phyloP scores from a whole-genome alignment of 495 filamentous ascomycete genomes.

The Podospora didyma region DNA sequence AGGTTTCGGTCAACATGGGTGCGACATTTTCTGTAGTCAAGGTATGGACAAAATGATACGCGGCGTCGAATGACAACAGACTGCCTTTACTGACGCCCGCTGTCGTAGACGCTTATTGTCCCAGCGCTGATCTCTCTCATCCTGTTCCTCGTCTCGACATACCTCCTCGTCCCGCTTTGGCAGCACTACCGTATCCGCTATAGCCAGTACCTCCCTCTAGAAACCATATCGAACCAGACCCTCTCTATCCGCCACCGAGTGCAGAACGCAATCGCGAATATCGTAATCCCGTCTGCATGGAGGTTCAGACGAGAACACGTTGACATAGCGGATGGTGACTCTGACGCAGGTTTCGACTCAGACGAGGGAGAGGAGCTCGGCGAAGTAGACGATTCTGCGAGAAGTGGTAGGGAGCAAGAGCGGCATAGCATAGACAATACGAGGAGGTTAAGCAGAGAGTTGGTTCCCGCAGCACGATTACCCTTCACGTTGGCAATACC shows the following conservation, averaged over 20 bases:
- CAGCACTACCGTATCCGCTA: slow-evolving; percentile 72
- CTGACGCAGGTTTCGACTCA: slow-evolving; percentile 45
- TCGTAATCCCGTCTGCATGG: slow-evolving; percentile 56
- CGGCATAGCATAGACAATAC: slow-evolving; percentile 45
- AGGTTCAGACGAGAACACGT: slow-evolving; percentile 36
- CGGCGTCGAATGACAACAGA: neutral
- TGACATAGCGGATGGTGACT: slow-evolving; percentile 34
- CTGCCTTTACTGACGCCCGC: neutral
- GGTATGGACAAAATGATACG: slow-evolving; percentile 23
- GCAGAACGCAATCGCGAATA: slow-evolving; percentile 48
- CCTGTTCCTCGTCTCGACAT: slow-evolving; percentile 68
- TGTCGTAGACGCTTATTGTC: slow-evolving; percentile 64
- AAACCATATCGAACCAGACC: slow-evolving; percentile 59
- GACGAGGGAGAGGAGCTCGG: slow-evolving; percentile 59
- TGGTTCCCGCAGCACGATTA: slow-evolving; percentile 13
- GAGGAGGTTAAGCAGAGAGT: slow-evolving; percentile 72
- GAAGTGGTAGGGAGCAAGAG: slow-evolving; percentile 53
- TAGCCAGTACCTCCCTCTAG: slow-evolving; percentile 63
- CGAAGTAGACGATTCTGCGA: slow-evolving; percentile 63
- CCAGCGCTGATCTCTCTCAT: slow-evolving; percentile 73
- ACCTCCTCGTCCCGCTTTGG: slow-evolving; percentile 70
- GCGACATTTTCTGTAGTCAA: slow-evolving; percentile 42
- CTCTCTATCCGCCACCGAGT: slow-evolving; percentile 59
- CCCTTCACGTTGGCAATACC: neutral
- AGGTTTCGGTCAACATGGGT: slow-evolving; percentile 24